Evolutionary conservation across 225 moss, liverwort and hornwort genomes (phyloP).

Genomic region (Polytrichum commune): DNA sequence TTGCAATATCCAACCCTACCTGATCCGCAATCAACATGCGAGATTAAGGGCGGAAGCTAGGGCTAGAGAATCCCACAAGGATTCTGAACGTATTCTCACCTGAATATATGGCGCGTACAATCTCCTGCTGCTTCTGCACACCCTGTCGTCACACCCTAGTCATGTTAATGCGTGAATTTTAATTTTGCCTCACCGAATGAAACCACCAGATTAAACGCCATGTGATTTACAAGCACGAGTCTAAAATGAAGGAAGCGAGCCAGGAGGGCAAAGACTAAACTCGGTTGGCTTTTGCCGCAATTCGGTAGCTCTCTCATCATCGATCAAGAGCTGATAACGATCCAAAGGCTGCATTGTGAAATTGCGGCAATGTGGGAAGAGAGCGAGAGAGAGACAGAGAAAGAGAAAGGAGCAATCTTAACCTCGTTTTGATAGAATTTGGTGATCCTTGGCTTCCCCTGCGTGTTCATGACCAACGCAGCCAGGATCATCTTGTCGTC

Average conservation of each 20-base stretch:
- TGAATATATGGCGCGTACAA: constrained; percentile 64
- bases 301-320: too few species aligned
- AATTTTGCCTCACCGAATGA: too few species aligned
- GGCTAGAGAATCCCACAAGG: too few species aligned
- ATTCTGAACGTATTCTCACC: constrained; percentile 32
- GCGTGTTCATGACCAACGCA: constrained; percentile 92
- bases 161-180: too few species aligned
- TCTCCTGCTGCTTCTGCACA: constrained; percentile 89
- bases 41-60: background rate
- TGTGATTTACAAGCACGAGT: too few species aligned
- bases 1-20: background rate
- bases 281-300: too few species aligned
- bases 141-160: constrained; percentile 41
- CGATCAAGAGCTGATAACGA: background rate
- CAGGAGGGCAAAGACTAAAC: too few species aligned
- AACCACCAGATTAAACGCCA: too few species aligned
- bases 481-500: constrained; percentile 71
- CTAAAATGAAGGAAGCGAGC: too few species aligned
- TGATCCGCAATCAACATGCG: too few species aligned
- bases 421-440: constrained; percentile 78
- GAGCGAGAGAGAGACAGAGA: background rate
- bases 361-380: background rate
- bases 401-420: too few species aligned
- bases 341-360: too few species aligned
- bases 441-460: constrained; percentile 82